Conservation (phyloP, 1,284 basidiomycete genomes). For the Naganishia sp. region DNA sequence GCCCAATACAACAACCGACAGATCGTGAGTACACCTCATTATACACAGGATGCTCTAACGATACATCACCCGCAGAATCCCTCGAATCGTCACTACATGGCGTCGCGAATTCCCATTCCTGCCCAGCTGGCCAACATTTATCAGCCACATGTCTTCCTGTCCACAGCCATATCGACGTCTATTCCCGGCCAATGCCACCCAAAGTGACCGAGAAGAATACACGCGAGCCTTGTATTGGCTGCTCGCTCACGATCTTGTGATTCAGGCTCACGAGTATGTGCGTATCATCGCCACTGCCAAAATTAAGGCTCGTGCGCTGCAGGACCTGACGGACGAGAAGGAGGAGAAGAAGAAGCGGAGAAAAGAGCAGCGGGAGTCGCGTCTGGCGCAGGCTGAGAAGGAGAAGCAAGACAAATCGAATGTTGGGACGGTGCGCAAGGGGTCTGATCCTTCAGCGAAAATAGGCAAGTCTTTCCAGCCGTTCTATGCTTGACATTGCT, state of each 20-base stretch:
- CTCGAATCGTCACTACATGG: constrained; percentile 28
- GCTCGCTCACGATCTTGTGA: constrained; percentile 78
- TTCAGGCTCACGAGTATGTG: constrained; percentile 81
- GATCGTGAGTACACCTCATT: constrained; percentile 60
- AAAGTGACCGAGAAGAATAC: constrained; percentile 62
- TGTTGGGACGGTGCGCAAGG: not conserved
- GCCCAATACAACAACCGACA: constrained; percentile 66
- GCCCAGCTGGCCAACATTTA: constrained; percentile 70
- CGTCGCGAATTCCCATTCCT: constrained; percentile 62
- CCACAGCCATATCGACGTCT: constrained; percentile 63
- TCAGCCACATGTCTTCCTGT: constrained; percentile 69
- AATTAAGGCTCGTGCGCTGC: constrained; percentile 64
- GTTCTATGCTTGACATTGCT: no score
- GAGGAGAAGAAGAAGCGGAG: constrained; percentile 14
- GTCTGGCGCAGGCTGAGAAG: constrained; percentile 2
- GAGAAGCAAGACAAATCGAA: constrained; percentile 1
- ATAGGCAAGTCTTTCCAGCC: no score
- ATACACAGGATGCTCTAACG: no score
- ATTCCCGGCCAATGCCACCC: constrained; percentile 39
- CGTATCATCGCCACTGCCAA: constrained; percentile 76
- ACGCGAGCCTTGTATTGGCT: constrained; percentile 89
- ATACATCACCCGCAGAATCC: constrained; percentile 14
- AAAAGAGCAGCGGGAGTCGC: constrained; percentile 2
- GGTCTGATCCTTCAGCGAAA: constrained; percentile 8
- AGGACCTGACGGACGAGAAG: constrained; percentile 28